Conservation (phyloP, 2,329 filamentous ascomycete genomes). For the Ceratocystis lukuohia region DNA sequence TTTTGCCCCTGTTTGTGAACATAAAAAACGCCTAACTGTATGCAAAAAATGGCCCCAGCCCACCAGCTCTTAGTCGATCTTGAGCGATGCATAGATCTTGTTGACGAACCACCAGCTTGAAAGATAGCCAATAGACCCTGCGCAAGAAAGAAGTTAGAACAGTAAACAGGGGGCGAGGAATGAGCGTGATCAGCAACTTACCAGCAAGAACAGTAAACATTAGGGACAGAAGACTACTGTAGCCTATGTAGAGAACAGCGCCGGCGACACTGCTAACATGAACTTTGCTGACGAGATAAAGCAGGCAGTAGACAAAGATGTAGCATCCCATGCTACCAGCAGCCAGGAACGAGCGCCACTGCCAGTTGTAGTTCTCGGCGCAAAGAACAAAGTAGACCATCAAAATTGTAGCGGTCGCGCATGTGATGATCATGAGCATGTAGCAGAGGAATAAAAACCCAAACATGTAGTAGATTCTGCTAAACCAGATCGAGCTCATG, state of each 20-base stretch:
- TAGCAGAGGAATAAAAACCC: slow-evolving; percentile 98
- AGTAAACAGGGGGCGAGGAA: not conserved
- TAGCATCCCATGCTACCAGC: slow-evolving; percentile 84
- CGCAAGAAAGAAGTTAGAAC: slow-evolving; percentile 18
- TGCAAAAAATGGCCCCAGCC: not conserved
- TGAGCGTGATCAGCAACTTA: slow-evolving; percentile 35
- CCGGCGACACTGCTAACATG: slow-evolving; percentile 74
- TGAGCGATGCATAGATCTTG: slow-evolving; percentile 94
- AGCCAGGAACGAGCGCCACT: slow-evolving; percentile 88
- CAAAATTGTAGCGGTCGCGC: slow-evolving; percentile 78
- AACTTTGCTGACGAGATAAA: slow-evolving; percentile 83
- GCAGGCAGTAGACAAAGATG: slow-evolving; percentile 78
- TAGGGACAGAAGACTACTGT: slow-evolving; percentile 78
- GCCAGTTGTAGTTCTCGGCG: slow-evolving; percentile 97
- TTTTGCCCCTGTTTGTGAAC: not conserved
- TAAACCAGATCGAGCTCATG: slow-evolving; percentile 98
- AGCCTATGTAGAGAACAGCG: slow-evolving; percentile 83
- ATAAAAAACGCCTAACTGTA: not conserved
- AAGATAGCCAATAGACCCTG: slow-evolving; percentile 91
- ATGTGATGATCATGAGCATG: slow-evolving; percentile 91
- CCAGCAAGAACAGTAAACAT: slow-evolving; percentile 89
- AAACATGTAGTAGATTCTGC: slow-evolving; percentile 99
- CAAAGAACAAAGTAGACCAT: slow-evolving; percentile 95
- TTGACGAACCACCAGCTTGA: slow-evolving; percentile 88
- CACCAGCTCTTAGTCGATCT: slow-evolving; percentile 58